Evolutionary conservation across 768 basidiomycete genomes (phyloP).

Genomic region (Boletus pseudopeckii): DNA sequence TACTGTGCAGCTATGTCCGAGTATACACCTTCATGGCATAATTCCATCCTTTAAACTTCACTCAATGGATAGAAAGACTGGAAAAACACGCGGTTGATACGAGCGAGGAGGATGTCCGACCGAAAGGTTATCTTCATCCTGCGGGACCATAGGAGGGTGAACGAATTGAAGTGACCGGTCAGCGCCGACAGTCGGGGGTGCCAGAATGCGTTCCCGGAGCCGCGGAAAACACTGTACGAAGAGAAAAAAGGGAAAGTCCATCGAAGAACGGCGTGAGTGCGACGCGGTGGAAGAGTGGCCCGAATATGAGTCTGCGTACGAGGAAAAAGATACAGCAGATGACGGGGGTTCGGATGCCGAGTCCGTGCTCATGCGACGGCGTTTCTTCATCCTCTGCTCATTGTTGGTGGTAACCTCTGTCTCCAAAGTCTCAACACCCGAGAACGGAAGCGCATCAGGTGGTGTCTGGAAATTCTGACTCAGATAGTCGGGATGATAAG

Average conservation of each 20-base stretch:
- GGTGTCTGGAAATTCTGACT: constrained; percentile 47
- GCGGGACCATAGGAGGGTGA: constrained; percentile 71
- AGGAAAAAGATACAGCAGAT: constrained; percentile 61
- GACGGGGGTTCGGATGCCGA: constrained; percentile 51
- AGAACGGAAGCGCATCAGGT: constrained; percentile 53
- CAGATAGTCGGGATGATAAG: constrained; percentile 72
- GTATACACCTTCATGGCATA: no score
- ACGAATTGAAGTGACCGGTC: constrained; percentile 54
- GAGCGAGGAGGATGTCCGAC: no score
- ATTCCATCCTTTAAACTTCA: no score
- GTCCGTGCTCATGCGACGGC: constrained; percentile 66
- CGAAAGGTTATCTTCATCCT: constrained; percentile 65
- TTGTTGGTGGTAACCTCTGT: constrained; percentile 32
- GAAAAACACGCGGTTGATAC: no score
- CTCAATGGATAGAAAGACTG: no score
- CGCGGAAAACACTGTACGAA: constrained; percentile 50
- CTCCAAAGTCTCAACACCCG: constrained; percentile 45
- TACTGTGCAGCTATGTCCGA: no score
- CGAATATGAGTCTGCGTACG: constrained; percentile 60
- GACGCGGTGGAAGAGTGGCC: constrained; percentile 53
- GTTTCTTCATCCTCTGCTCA: constrained; percentile 51
- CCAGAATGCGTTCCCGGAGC: constrained; percentile 62
- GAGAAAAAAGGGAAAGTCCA: constrained; percentile 66
- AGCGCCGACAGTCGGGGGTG: constrained; percentile 73
- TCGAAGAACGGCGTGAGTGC: constrained; percentile 59